phyloP scores from a whole-genome alignment of 2,329 filamentous ascomycete genomes.

The Didymella segeticola region DNA sequence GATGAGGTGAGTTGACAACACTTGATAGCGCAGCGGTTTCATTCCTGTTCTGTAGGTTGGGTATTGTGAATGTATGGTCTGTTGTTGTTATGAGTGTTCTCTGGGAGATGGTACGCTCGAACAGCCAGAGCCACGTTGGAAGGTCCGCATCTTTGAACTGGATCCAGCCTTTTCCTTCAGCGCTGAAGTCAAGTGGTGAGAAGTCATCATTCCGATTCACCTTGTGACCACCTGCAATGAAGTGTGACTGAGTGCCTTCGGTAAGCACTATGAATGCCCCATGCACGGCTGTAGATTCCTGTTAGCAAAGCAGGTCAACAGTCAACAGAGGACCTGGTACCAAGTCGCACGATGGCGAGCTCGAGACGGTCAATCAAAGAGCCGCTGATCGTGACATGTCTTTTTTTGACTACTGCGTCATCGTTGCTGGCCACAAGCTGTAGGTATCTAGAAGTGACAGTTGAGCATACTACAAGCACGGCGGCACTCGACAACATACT shows the following conservation, averaged over 20 bases:
- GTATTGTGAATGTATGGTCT: no score
- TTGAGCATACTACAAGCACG: no score
- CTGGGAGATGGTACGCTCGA: no score
- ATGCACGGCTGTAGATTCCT: background rate
- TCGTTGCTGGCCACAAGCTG: background rate
- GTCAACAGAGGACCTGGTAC: background rate
- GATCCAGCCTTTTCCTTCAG: background rate
- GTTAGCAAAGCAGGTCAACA: background rate
- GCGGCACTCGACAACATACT: background rate
- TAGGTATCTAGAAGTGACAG: background rate
- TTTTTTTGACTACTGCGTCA: background rate
- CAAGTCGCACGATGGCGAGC: no score
- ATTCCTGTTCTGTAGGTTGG: no score
- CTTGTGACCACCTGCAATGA: background rate
- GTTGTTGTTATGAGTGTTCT: no score
- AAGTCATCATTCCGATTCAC: background rate
- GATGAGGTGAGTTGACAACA: no score
- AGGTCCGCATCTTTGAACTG: background rate
- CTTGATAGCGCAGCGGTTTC: no score
- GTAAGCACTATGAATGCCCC: background rate
- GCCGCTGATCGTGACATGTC: background rate
- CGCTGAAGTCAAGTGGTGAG: background rate
- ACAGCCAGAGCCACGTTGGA: no score
- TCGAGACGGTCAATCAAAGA: background rate
- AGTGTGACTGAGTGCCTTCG: background rate